These are phyloP conservation scores for Zygoascus bituminiphila DNA, from an alignment of 805 yeast species.

Conservation along the genomic window DNA sequence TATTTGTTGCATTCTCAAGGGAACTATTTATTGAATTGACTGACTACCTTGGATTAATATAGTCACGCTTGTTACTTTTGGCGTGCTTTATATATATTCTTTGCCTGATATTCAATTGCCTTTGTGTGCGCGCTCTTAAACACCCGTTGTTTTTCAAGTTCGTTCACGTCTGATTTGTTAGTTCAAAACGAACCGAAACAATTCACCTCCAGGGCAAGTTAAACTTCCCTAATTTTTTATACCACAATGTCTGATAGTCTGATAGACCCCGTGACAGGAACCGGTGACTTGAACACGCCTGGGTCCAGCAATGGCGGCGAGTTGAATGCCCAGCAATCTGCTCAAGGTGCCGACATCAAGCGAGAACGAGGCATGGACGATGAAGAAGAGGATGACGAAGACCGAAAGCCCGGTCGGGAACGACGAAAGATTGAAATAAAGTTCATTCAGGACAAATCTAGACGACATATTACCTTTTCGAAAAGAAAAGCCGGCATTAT, in stretches of 20 bases:
- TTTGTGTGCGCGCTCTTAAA: no score
- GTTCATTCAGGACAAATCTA: constrained; percentile 93
- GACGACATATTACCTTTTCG: constrained; percentile 96
- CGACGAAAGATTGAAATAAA: constrained; percentile 92
- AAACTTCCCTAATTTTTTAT: no score
- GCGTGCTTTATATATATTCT: no score
- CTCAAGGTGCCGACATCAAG: constrained; percentile 8
- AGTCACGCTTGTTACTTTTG: no score
- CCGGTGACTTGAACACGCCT: constrained; percentile 3
- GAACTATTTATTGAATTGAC: no score
- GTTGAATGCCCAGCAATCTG: background rate
- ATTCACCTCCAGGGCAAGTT: no score
- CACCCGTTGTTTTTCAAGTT: no score
- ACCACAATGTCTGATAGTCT: constrained; percentile 6
- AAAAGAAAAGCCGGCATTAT: constrained; percentile 98
- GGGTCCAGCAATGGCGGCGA: constrained; percentile 3
- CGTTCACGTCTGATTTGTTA: no score
- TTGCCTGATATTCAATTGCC: no score
- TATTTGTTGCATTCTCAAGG: no score
- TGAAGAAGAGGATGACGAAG: constrained; percentile 44
- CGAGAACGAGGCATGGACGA: constrained; percentile 23
- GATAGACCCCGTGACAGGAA: constrained; percentile 5
- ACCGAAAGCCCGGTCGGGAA: constrained; percentile 38
- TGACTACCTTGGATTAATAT: no score
- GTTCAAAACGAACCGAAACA: no score